A percentile compares a stretch with the other conserved stretches of the same genome.
phyloP scores from a whole-genome alignment of 2,329 filamentous ascomycete species.

The Penicillium aurantiogriseum region DNA sequence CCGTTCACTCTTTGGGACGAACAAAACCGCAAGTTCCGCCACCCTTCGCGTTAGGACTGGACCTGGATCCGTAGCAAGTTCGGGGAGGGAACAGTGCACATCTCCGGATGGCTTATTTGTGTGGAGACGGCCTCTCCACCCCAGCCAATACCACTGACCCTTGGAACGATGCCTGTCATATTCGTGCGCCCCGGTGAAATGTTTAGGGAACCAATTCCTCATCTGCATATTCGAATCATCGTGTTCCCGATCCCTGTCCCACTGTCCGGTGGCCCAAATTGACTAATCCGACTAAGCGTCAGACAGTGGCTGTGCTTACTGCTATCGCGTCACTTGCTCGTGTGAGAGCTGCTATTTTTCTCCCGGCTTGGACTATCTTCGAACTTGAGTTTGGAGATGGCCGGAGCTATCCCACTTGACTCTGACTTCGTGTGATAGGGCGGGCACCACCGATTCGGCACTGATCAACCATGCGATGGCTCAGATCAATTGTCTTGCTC shows the following conservation, averaged over 20 bases:
- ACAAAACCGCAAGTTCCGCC: conserved; percentile 3
- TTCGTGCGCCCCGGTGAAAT: too few species aligned
- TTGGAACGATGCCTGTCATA: too few species aligned
- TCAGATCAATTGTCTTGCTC: conserved; percentile 70
- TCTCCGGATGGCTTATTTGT: too few species aligned
- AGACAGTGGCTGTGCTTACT: too few species aligned
- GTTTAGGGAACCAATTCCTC: too few species aligned
- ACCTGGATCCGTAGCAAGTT: conserved; percentile 9
- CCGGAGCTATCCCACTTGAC: conserved; percentile 2
- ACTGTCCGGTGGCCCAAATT: too few species aligned
- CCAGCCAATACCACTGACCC: too few species aligned
- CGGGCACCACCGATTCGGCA: conserved; percentile 75
- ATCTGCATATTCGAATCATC: too few species aligned
- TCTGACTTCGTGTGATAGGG: conserved; percentile 49
- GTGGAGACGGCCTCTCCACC: too few species aligned
- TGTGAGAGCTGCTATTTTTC: conserved; percentile 3
- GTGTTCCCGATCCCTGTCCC: too few species aligned
- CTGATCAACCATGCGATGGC: conserved; percentile 79
- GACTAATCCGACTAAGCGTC: too few species aligned
- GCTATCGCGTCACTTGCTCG: too few species aligned
- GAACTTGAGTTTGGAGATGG: conserved; percentile 11
- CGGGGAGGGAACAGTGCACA: background rate
- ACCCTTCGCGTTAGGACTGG: conserved; percentile 1
- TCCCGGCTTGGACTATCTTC: conserved; percentile 14
- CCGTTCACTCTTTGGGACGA: conserved; percentile 14